Evolutionary conservation across 1,284 basidiomycete species (phyloP), one percentile per base, ranked within the genome.

Genomic region (Thecaphora thlaspeos): DNA sequence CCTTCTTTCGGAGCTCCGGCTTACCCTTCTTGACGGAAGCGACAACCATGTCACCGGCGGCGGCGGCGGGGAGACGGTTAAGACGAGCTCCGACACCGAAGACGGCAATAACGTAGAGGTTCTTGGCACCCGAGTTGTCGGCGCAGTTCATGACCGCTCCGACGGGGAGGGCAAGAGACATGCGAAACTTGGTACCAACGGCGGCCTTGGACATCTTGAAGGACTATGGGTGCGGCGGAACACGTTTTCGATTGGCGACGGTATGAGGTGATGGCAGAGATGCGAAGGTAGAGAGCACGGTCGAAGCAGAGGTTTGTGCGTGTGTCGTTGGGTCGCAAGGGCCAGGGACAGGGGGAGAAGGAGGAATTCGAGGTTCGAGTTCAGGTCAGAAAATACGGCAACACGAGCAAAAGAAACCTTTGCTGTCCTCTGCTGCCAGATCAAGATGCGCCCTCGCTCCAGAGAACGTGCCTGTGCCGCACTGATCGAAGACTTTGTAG

Each of bases 11-110:
- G 79, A 99, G 83, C 82, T 99, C 94, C 48, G 95, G 95, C 85
- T 99, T 98, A 81, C 94, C 94, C 87, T 98, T 98, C 87, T 99
- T 98, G 79, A 98, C 95, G 57, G 90, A 92, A 61, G 92, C 92
- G 76, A 98, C 92, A 75, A 97, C 88, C 93, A 97, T 97, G 82
- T 95, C 92, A 76, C 94, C 94, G 63, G 95, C 92, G 83, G 92
- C 89, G 73, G 94, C 93, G 80, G 95, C 94, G 67, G 94, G 94
- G 65, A 98, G 85, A 82, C 95, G 86, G 87, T 98, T 97, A 51
- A 98, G 86, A 79, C 89, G 91, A 61, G 95, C 89, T 82, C 94
- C 95, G 80, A 89, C 90, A 60, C 93, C 91, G 80, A 85, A 89
- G 48, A 91, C 89, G 79, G 91, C 89, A 73, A 94, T 93, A 76